Evolutionary conservation across 73 alveolate species (phyloP), one percentile per base, ranked within the genome.

Genomic region (Paramecium tetraurelia): DNA sequence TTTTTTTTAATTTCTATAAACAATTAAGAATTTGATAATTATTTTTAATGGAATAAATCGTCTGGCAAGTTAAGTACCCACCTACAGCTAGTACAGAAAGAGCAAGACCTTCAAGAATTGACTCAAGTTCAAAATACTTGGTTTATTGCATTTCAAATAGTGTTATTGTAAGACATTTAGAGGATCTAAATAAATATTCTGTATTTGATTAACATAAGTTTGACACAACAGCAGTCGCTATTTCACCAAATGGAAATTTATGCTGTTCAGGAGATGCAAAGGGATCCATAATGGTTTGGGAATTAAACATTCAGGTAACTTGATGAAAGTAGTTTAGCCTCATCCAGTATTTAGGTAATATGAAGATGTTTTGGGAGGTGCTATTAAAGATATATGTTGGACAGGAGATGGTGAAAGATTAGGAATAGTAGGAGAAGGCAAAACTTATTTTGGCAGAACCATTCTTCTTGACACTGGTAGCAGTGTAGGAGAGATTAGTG

Each of bases 51-150:
- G 69, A 53, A 18, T 53, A 53, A 53, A n/a, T 18, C 4, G 12
- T 4, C 3, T 53, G 69, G 14, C 14, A 53, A 53, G 69, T 53
- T 53, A 63, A 63, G 84, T 89, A 70, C 40, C 92, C 94, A 38
- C 92, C 94, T 29, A 27, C 84, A 44, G 92, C 94, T 27, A 33
- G 58, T n/a, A 89, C 94, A 58, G 94, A 89, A 72, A 89, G 94
- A 71, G 94, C 92, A 40, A 69, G 84, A 46, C 84, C 86, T 22
- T 44, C 92, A 16, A 70, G 63, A 38, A 22, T 89, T 10, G 92
- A 69, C 18, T 69, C 87, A 41, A 70, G 75, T 44, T 44, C 70
- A 1, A 41, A 24, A 71, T 85, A 70, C 21, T 50, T 70, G 72
- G 94, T 89, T 33, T 89, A 89, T 59, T 71, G 80, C 57, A 46